Evolutionary conservation across 257 asterid genomes (phyloP).

Genomic region (Primulina huaijiensis): DNA sequence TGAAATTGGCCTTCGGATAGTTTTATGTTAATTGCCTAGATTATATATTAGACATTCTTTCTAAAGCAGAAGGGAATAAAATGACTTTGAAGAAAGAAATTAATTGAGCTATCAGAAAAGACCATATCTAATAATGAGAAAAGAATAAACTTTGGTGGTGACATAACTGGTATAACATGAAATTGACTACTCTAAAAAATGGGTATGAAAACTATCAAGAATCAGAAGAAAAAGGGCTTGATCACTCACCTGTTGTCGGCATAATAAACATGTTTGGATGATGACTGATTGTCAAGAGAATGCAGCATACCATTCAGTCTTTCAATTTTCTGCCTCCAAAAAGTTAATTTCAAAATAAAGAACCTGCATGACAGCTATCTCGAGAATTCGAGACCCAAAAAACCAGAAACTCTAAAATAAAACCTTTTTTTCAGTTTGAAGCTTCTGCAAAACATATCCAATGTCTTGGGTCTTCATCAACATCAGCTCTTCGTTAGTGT

Average conservation of each 20-base stretch:
- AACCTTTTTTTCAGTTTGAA: constrained; percentile 92
- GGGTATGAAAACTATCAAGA: background rate
- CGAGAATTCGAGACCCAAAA: background rate
- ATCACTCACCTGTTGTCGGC: constrained; percentile 73
- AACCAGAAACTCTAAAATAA: background rate
- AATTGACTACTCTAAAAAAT: background rate
- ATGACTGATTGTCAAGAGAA: constrained; percentile 46
- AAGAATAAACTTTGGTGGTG: background rate
- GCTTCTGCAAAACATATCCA: constrained; percentile 73
- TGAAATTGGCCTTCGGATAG: background rate
- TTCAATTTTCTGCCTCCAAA: constrained; percentile 71
- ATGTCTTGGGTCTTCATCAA: constrained; percentile 91
- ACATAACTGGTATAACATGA: background rate
- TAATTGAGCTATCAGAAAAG: background rate
- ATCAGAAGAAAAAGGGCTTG: constrained; percentile 10
- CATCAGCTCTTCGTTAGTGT: constrained; percentile 73
- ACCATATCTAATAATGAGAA: too few relatives aligned
- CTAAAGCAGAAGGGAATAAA: background rate
- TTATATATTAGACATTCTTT: background rate
- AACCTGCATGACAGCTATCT: background rate
- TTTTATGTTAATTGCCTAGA: background rate
- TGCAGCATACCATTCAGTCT: constrained; percentile 54
- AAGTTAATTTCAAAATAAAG: constrained; percentile 1
- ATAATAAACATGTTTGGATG: constrained; percentile 59
- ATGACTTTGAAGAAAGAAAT: background rate